Evolutionary conservation across 1,284 basidiomycete species (phyloP).

Genomic region (Microbotryum scabiosae): DNA sequence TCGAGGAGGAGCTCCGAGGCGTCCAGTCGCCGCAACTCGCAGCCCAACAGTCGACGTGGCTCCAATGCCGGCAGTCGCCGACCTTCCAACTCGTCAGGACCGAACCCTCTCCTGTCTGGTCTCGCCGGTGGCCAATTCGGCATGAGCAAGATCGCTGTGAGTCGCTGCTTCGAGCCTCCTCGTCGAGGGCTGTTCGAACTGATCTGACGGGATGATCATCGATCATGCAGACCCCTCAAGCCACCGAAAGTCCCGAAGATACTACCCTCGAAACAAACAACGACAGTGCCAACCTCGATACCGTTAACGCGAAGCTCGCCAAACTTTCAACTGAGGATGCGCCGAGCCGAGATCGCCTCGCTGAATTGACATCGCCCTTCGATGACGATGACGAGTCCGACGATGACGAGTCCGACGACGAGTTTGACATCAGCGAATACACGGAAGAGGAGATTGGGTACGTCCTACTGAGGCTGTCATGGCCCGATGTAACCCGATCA

Average conservation of each 20-base stretch:
- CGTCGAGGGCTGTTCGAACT: background rate
- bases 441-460: conserved; percentile 31
- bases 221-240: conserved; percentile 1
- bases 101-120: conserved; percentile 25
- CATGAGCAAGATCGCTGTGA: conserved; percentile 20
- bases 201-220: background rate
- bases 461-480: background rate
- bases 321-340: conserved; percentile 38
- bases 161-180: too few relatives aligned
- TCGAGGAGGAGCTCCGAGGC: conserved; percentile 22
- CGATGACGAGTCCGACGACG: conserved; percentile 52
- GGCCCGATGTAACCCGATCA: too few relatives aligned
- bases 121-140: conserved; percentile 27
- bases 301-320: conserved; percentile 40
- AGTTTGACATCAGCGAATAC: conserved; percentile 45
- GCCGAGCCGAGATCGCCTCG: background rate
- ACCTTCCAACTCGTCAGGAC: conserved; percentile 11
- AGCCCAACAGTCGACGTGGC: conserved; percentile 13
- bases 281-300: conserved; percentile 11
- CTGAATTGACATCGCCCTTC: conserved; percentile 38
- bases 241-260: background rate
- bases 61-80: conserved; percentile 14
- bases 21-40: conserved; percentile 20
- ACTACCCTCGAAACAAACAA: background rate
- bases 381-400: conserved; percentile 54